Evolutionary conservation across 2,329 filamentous ascomycete genomes (phyloP), one percentile per base, ranked within the genome.

Genomic region (Fusarium concolor): DNA sequence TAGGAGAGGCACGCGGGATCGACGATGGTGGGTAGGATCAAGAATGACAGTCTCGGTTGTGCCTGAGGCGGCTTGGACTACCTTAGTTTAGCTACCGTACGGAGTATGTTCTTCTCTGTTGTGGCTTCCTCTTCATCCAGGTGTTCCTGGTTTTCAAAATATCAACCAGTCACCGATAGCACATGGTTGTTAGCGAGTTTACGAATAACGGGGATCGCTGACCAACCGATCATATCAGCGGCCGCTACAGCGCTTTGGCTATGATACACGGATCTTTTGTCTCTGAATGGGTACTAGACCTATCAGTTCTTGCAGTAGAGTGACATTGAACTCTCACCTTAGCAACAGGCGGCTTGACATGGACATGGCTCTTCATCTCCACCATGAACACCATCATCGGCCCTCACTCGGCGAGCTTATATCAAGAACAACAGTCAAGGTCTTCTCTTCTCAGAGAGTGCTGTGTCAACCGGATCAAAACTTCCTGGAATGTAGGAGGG

Each of bases 21-120:
- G 68, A 71, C 65, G 71, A 73, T 70, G 58, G 71, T 71, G 67
- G 65, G 70, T 72, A 71, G 64, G 71, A 71, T 62, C 66, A 46
- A 70, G 64, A 47, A 55, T 56, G 58, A 64, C 67, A 70, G 63
- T 69, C 57, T 45, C 50, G 66, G 66, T 56, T 64, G 67, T 69
- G 66, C 67, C 67, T 69, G 66, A 67, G 12, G 31, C 12, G 69
- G 71, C 68, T 73, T 61, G 49, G 50, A 38, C 67, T 62, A 67
- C 28, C 3, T 6, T 8, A 33, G 31, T 41, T 37, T 54, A 43
- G 49, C 33, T 38, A 17, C 50, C n/a, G 41, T 33, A 17, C 29
- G 5, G 22, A 6, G 29, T 64, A 26, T 29, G 46, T 24, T 46
- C 45, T 29, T 60, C 33, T 61, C 26, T 65, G 31, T 35, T 33